Evolutionary conservation across 2,329 filamentous ascomycete genomes (phyloP).

Genomic region (Talaromyces sp.): DNA sequence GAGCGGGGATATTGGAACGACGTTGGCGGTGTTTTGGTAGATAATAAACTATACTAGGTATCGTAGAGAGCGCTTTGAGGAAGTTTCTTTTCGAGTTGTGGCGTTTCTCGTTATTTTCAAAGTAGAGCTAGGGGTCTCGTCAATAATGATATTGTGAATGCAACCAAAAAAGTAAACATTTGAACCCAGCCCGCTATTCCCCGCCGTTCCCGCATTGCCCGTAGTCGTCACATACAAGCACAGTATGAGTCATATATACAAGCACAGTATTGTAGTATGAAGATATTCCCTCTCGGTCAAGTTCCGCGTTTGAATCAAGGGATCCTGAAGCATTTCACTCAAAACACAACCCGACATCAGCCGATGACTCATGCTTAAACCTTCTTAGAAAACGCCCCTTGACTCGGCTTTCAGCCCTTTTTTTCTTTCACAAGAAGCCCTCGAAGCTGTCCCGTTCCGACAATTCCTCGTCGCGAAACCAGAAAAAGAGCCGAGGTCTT

Average conservation of each 20-base stretch:
- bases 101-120: background rate
- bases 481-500: constrained; percentile 13
- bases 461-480: constrained; percentile 4
- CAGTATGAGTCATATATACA: too few species aligned
- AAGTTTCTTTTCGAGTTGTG: background rate
- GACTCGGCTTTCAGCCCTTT: background rate
- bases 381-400: background rate
- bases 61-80: background rate
- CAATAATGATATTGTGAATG: background rate
- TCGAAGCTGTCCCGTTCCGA: background rate
- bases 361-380: background rate
- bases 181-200: background rate
- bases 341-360: background rate
- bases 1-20: background rate
- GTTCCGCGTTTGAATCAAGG: background rate
- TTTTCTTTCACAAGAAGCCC: background rate
- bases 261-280: too few species aligned
- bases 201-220: background rate
- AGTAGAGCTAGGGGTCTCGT: background rate
- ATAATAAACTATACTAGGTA: background rate
- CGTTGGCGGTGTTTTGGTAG: background rate
- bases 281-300: background rate
- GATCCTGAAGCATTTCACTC: background rate
- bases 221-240: background rate
- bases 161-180: background rate